Evolutionary conservation across 1,284 basidiomycete genomes (phyloP).

Genomic region (Chalciporus piperatoides): DNA sequence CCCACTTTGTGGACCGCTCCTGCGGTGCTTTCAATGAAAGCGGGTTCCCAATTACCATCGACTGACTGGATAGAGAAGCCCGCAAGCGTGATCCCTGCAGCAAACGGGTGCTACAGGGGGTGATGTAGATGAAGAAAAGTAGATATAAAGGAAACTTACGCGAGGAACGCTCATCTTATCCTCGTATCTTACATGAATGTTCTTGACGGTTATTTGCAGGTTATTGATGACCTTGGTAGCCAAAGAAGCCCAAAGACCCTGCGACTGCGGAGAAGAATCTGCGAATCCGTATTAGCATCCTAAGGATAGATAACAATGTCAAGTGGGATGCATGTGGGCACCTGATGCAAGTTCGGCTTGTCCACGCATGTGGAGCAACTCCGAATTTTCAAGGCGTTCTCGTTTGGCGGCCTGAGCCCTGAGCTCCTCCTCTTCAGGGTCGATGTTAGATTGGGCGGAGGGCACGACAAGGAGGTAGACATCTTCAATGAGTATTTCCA

Average conservation of each 20-base stretch:
- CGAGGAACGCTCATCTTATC: constrained; percentile 92
- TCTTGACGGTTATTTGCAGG: constrained; percentile 92
- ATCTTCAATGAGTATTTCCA: constrained; percentile 91
- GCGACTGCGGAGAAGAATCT: constrained; percentile 71
- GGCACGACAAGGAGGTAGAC: constrained; percentile 94
- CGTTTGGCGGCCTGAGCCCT: constrained; percentile 84
- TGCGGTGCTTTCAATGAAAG: constrained; percentile 90
- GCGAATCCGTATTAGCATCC: not conserved
- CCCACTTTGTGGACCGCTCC: constrained; percentile 88
- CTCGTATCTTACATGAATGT: constrained; percentile 96
- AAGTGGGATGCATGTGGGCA: constrained; percentile 24
- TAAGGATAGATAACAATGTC: not conserved
- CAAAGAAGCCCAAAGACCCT: constrained; percentile 82
- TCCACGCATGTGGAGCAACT: constrained; percentile 76
- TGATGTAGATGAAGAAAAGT: not conserved
- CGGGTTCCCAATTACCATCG: constrained; percentile 87
- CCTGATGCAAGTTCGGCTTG: constrained; percentile 53
- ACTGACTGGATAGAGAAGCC: constrained; percentile 95
- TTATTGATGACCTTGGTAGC: constrained; percentile 95
- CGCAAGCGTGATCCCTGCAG: constrained; percentile 88
- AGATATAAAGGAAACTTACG: constrained; percentile 41
- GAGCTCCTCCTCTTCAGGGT: constrained; percentile 83
- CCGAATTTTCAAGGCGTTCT: constrained; percentile 86
- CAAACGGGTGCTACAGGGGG: constrained; percentile 80
- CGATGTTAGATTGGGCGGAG: constrained; percentile 65